Evolutionary conservation across 2,329 filamentous ascomycete genomes (phyloP).

Genomic region (Byssochlamys sp.): DNA sequence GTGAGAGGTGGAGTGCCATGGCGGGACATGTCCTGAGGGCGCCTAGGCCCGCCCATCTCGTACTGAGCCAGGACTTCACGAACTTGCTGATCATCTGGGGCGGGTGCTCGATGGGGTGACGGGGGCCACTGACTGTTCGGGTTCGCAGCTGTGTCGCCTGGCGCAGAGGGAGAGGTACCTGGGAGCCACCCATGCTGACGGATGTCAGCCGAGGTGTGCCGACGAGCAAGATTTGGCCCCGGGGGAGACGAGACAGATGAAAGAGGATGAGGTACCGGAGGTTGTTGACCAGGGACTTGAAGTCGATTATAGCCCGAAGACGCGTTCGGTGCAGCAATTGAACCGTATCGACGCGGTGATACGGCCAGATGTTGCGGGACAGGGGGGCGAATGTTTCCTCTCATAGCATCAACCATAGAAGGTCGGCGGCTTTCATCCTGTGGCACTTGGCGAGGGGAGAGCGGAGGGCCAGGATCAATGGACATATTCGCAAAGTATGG

Average conservation of each 20-base stretch:
- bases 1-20: constrained; percentile 46
- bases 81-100: constrained; percentile 51
- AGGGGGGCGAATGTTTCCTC: constrained; percentile 61
- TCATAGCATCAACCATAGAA: constrained; percentile 54
- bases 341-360: constrained; percentile 74
- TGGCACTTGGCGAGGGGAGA: constrained; percentile 78
- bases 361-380: constrained; percentile 73
- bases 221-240: constrained; percentile 60
- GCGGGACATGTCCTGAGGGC: constrained; percentile 38
- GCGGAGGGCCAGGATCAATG: constrained; percentile 60
- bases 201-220: constrained; percentile 93
- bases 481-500: constrained; percentile 54
- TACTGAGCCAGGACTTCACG: constrained; percentile 56
- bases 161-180: constrained; percentile 55
- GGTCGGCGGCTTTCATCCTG: constrained; percentile 72
- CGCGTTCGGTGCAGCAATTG: constrained; percentile 61
- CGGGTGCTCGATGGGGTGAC: constrained; percentile 48
- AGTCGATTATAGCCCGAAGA: constrained; percentile 66
- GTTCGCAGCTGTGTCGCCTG: constrained; percentile 55
- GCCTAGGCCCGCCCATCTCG: constrained; percentile 50
- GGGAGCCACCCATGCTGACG: constrained; percentile 71
- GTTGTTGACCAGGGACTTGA: constrained; percentile 58
- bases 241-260: constrained; percentile 49
- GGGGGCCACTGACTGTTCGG: constrained; percentile 57
- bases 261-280: constrained; percentile 56